phyloP scores from a whole-genome alignment of 192 early-diverging fungal genomes.

The Helicostylum pulchrum region DNA sequence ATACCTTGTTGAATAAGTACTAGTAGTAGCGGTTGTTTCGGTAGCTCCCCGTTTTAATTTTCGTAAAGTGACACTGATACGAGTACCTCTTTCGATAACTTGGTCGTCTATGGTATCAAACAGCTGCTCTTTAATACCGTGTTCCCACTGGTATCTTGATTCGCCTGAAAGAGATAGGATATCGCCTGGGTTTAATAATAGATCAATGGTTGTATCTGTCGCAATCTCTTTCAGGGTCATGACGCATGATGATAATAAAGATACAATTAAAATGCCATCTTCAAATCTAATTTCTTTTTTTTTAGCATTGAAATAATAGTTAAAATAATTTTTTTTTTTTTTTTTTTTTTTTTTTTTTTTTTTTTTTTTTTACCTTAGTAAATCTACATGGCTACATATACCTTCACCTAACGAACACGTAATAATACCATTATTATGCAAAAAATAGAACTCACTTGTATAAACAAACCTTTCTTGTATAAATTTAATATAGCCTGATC shows the following conservation, averaged over 20 bases:
- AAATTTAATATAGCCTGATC: conserved; percentile 53
- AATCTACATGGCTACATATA: conserved; percentile 48
- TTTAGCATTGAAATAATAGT: too few relatives aligned
- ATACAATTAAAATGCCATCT: conserved; percentile 48
- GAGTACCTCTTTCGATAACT: conserved; percentile 33
- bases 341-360: too few relatives aligned
- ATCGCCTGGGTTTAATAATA: conserved; percentile 43
- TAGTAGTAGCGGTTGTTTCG: too few relatives aligned
- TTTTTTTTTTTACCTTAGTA: conserved; percentile 34
- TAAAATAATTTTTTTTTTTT: too few relatives aligned
- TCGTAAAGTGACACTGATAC: conserved; percentile 47
- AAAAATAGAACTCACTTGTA: neutral
- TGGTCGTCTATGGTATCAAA: conserved; percentile 34
- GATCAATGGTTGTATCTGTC: conserved; percentile 1
- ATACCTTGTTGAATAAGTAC: too few relatives aligned
- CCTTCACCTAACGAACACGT: conserved; percentile 36
- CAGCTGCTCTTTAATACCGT: conserved; percentile 41
- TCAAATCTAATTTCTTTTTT: too few relatives aligned
- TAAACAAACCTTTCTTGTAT: conserved; percentile 37
- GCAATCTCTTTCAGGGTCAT: conserved; percentile 42
- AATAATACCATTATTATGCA: neutral
- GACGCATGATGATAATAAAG: conserved; percentile 44
- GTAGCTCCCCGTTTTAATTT: conserved; percentile 14
- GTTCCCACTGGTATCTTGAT: conserved; percentile 47
- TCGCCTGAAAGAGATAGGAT: conserved; percentile 38